A percentile compares a stretch with the other conserved stretches of the same genome.
These are phyloP conservation scores for Diaporthe capsici DNA, from an alignment of 2,329 filamentous ascomycete genomes.

Conservation along the genomic window DNA sequence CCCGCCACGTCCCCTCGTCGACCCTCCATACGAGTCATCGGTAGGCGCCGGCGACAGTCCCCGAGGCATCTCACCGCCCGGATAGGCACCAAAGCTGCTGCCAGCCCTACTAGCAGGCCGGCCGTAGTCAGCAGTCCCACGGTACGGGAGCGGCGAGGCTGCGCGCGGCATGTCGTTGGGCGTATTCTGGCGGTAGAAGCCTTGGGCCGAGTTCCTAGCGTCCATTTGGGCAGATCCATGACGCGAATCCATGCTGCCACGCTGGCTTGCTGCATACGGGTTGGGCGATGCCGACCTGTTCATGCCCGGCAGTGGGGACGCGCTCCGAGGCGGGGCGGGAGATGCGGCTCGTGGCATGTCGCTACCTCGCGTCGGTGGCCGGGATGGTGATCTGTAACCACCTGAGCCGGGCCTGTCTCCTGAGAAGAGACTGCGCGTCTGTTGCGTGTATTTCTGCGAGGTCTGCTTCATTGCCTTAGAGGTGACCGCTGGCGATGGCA, in stretches of 20 bases:
- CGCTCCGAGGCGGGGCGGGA: constrained; percentile 75
- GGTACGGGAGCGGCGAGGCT: constrained; percentile 64
- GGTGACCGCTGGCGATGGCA: constrained; percentile 92
- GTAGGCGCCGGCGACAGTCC: constrained; percentile 58
- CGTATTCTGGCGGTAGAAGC: constrained; percentile 67
- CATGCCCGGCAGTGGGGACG: constrained; percentile 73
- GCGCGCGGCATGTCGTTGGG: constrained; percentile 62
- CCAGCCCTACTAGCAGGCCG: constrained; percentile 51
- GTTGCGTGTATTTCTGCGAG: constrained; percentile 87
- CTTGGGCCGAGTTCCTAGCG: constrained; percentile 62
- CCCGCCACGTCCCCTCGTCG: constrained; percentile 65
- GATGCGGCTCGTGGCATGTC: constrained; percentile 74
- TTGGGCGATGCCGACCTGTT: constrained; percentile 73
- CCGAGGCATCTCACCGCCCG: constrained; percentile 60
- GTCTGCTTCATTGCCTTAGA: constrained; percentile 96
- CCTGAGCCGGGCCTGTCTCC: constrained; percentile 54
- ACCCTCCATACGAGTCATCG: constrained; percentile 70
- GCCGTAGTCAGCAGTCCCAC: constrained; percentile 46
- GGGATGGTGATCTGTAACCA: constrained; percentile 60
- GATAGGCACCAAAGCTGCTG: constrained; percentile 45
- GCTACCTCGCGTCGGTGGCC: constrained; percentile 71
- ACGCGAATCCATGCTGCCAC: constrained; percentile 48
- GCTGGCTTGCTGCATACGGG: constrained; percentile 65
- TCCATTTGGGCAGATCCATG: constrained; percentile 55
- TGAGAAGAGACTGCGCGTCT: constrained; percentile 84